phyloP scores from a whole-genome alignment of 192 early-diverging fungal genomes.

The Umbelopsis ramanniana region DNA sequence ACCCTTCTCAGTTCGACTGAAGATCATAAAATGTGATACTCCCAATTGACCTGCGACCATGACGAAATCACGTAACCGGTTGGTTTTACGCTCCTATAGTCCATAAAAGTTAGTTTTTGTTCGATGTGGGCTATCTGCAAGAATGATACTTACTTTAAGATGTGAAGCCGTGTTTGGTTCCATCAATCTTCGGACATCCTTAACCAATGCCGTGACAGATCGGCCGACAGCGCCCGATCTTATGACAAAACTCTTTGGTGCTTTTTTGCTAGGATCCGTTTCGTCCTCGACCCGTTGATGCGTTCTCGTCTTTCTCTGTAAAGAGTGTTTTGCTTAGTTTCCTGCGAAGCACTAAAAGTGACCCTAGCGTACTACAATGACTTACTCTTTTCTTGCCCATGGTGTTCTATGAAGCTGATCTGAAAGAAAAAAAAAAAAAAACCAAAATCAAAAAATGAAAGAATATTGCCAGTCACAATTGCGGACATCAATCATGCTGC shows the following conservation, averaged over 20 bases:
- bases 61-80: slow-evolving; percentile 94
- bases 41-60: slow-evolving; percentile 81
- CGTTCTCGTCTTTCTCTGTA: slow-evolving; percentile 48
- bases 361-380: not conserved
- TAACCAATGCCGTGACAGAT: slow-evolving; percentile 78
- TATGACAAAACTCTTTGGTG: slow-evolving; percentile 91
- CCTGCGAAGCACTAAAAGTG: no score
- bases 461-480: not conserved
- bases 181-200: slow-evolving; percentile 86
- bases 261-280: slow-evolving; percentile 55
- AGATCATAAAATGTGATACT: slow-evolving; percentile 88
- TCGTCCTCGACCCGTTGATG: slow-evolving; percentile 48
- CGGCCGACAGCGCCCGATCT: slow-evolving; percentile 83
- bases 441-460: not conserved
- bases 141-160: slow-evolving; percentile 65
- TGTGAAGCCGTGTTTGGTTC: slow-evolving; percentile 94
- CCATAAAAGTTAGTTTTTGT: not conserved
- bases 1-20: slow-evolving; percentile 81
- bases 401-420: not conserved
- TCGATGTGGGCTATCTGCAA: not conserved
- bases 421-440: slow-evolving; percentile 6
- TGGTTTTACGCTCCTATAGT: slow-evolving; percentile 82
- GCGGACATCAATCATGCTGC: not conserved
- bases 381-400: slow-evolving; percentile 17
- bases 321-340: not conserved